Evolutionary conservation across 108 stramenopile genomes (phyloP), one percentile per base, ranked within the genome.

Genomic region (Cyclotella choctawhatcheeana): DNA sequence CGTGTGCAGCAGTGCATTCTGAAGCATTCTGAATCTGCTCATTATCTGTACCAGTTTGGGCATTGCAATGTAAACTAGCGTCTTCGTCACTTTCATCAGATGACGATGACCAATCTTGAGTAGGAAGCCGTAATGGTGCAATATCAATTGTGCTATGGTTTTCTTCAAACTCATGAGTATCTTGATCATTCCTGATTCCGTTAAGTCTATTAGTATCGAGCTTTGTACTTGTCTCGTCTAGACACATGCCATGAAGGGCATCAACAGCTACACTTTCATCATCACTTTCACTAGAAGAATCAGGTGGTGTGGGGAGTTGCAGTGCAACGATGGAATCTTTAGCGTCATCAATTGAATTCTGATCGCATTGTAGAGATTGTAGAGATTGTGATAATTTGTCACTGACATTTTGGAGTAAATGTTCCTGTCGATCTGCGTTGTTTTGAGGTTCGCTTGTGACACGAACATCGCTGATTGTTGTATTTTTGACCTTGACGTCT

Each of bases 231-330:
- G 17, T 32, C 29, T 66, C 50, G 12, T 14, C 32, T 21, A 24
- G 22, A 18, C 0, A 17, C 20, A 24, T 29, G 1, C 21, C 12
- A 12, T 76, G 56, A 13, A 26, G 31, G 37, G 18, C 21, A 40
- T 44, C 12, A 63, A 55, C 47, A 26, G 47, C 17, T 37, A 68
- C 63, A 16, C 66, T 58, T 21, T 73, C 62, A 62, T 83, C 61
- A n/a, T 74, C 64, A 50, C 69, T 64, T 10, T 84, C 82, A 32
- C n/a, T n/a, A 18, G 73, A 76, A 35, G 82, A 81, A 22, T 83
- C 74, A 5, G 87, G 75, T 1, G 79, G 79, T 13, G 80, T 81
- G 2, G 80, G 75, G 20, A 81, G 44, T 29, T 50, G 74, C 44
- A 81, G 64, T 64, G 68, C 74, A 26, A 45, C 61, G 1, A 75